Conservation (phyloP, 257 asterid genomes). For the Nicotiana tomentosiformis region DNA sequence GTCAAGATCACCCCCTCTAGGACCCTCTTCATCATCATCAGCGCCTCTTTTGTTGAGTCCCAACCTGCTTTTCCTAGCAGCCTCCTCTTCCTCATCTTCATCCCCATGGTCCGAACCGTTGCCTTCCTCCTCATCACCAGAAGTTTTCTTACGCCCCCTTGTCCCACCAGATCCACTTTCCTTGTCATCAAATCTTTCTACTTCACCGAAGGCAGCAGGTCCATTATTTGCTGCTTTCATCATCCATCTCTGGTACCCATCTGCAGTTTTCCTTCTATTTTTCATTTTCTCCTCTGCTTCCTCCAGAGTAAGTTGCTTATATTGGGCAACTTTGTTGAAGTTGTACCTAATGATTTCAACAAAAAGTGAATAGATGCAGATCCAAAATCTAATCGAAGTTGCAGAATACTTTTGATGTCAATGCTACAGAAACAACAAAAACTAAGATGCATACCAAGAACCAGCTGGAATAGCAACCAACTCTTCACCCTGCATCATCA, state of each 20-base stretch:
- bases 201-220: conserved; percentile 95
- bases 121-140: conserved; percentile 77
- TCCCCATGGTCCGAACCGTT: conserved; percentile 89
- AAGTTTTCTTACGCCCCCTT: conserved; percentile 64
- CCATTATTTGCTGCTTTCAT: conserved; percentile 96
- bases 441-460: conserved; percentile 59
- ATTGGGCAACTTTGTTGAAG: conserved; percentile 94
- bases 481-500: conserved; percentile 93
- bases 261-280: conserved; percentile 95
- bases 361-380: background rate
- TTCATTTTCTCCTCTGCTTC: conserved; percentile 99
- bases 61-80: conserved; percentile 60
- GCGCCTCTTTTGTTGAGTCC: conserved; percentile 56
- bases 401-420: background rate
- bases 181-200: conserved; percentile 63
- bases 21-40: conserved; percentile 98
- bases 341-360: conserved; percentile 56
- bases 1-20: conserved; percentile 96
- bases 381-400: background rate
- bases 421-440: background rate
- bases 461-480: conserved; percentile 97
- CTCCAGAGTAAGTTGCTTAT: conserved; percentile 94
- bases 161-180: conserved; percentile 69
- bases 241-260: conserved; percentile 99
- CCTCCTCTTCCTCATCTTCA: conserved; percentile 92